Conservation (phyloP, 2,329 filamentous ascomycete genomes). For the Ophiosphaerella narmari region DNA sequence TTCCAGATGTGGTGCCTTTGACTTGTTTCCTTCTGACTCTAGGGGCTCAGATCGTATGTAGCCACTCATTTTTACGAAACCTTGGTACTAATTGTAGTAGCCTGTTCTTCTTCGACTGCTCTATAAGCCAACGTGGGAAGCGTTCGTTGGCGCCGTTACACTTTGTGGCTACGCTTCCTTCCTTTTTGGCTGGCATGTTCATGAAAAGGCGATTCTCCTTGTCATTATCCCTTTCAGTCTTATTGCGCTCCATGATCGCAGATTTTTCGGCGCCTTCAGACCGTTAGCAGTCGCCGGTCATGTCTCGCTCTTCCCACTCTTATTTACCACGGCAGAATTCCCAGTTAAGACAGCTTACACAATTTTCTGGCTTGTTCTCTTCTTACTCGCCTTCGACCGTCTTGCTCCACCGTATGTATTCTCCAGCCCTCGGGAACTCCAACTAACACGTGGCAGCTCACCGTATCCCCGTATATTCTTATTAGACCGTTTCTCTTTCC, state of each 20-base stretch:
- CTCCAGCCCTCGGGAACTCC: not conserved
- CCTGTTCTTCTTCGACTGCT: constrained; percentile 78
- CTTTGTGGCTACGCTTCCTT: constrained; percentile 96
- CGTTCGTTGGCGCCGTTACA: constrained; percentile 85
- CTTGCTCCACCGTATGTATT: constrained; percentile 74
- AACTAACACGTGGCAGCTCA: constrained; percentile 54
- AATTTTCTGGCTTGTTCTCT: constrained; percentile 84
- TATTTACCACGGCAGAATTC: constrained; percentile 92
- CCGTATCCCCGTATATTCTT: constrained; percentile 81
- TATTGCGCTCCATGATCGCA: constrained; percentile 84
- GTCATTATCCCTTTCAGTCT: constrained; percentile 95
- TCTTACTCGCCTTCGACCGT: constrained; percentile 83
- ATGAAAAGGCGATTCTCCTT: constrained; percentile 94
- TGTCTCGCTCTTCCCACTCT: constrained; percentile 89
- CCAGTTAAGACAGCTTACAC: constrained; percentile 94
- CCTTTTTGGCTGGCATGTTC: constrained; percentile 97
- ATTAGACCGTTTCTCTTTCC: constrained; percentile 84
- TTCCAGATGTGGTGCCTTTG: constrained; percentile 82
- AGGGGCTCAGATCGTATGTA: constrained; percentile 71
- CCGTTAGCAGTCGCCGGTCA: constrained; percentile 92
- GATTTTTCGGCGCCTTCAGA: constrained; percentile 88
- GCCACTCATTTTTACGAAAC: not conserved
- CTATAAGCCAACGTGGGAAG: constrained; percentile 78
- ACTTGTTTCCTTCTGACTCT: constrained; percentile 83
- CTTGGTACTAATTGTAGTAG: constrained; percentile 18